A percentile compares a stretch with the other conserved stretches of the same genome.
These are phyloP conservation scores for Calocybe gambosa DNA, from an alignment of 1,284 basidiomycete genomes.

Conservation along the genomic window DNA sequence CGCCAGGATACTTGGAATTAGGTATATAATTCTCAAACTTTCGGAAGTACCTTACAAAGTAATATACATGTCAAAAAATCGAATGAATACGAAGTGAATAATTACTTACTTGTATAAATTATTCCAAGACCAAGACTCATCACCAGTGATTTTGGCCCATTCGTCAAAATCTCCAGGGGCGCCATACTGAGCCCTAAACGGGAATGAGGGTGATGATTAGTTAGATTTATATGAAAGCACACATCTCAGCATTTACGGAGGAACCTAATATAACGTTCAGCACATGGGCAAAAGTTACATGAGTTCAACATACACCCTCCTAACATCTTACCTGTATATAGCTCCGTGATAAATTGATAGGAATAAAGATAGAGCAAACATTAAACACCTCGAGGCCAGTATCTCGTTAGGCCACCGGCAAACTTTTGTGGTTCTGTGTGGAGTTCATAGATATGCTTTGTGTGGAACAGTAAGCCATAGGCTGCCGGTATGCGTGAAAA, in stretches of 20 bases:
- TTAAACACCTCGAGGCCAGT: slow-evolving; percentile 56
- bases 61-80: no score
- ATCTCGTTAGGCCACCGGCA: slow-evolving; percentile 39
- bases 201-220: not conserved
- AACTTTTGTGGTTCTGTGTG: slow-evolving; percentile 49
- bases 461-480: slow-evolving; percentile 35
- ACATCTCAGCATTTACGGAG: slow-evolving; percentile 65
- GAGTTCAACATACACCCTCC: slow-evolving; percentile 53
- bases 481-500: slow-evolving; percentile 36
- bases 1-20: slow-evolving; percentile 38
- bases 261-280: slow-evolving; percentile 36
- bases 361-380: not conserved
- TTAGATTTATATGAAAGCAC: slow-evolving; percentile 1
- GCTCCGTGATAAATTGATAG: not conserved
- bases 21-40: slow-evolving; percentile 58
- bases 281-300: not conserved
- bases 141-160: slow-evolving; percentile 52
- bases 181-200: slow-evolving; percentile 58
- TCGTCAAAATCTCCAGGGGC: slow-evolving; percentile 66
- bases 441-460: slow-evolving; percentile 44
- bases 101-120: no score
- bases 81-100: no score
- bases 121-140: slow-evolving; percentile 59
- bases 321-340: slow-evolving; percentile 49
- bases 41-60: slow-evolving; percentile 44